Conservation (phyloP, 208 protist genomes). For the Trypanosoma rangeli region DNA sequence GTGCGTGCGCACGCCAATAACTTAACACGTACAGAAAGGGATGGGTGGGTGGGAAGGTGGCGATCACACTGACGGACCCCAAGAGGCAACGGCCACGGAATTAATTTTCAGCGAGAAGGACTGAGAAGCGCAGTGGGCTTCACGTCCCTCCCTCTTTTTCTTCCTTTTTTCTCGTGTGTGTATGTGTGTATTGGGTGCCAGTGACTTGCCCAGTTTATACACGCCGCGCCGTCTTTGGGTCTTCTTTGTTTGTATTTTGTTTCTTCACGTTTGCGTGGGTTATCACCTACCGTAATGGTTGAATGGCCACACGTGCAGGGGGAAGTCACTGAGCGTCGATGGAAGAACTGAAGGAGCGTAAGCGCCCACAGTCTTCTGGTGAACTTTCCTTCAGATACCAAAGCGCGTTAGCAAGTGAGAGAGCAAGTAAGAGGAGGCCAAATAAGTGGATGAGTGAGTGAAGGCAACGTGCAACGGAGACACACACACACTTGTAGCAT, state of each 20-base stretch:
- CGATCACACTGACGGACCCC: not conserved
- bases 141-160: not conserved
- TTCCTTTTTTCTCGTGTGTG: not conserved
- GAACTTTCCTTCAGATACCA: not conserved
- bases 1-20: not conserved
- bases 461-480: too few relatives aligned
- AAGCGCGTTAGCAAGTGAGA: not conserved
- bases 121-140: not conserved
- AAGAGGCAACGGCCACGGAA: constrained; percentile 3
- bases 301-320: too few relatives aligned
- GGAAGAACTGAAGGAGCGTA: not conserved
- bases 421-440: constrained; percentile 22
- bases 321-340: too few relatives aligned
- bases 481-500: too few relatives aligned
- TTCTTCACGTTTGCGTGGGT: not conserved
- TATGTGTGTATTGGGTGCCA: not conserved
- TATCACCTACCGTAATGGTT: too few relatives aligned
- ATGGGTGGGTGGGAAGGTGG: not conserved
- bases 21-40: not conserved
- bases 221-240: not conserved
- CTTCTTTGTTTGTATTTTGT: not conserved
- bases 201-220: not conserved
- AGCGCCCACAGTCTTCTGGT: not conserved
- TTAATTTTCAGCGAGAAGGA: too few relatives aligned
- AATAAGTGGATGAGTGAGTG: constrained; percentile 32